Evolutionary conservation across 2,329 filamentous ascomycete species (phyloP).

Genomic region (Cordyceps javanica): DNA sequence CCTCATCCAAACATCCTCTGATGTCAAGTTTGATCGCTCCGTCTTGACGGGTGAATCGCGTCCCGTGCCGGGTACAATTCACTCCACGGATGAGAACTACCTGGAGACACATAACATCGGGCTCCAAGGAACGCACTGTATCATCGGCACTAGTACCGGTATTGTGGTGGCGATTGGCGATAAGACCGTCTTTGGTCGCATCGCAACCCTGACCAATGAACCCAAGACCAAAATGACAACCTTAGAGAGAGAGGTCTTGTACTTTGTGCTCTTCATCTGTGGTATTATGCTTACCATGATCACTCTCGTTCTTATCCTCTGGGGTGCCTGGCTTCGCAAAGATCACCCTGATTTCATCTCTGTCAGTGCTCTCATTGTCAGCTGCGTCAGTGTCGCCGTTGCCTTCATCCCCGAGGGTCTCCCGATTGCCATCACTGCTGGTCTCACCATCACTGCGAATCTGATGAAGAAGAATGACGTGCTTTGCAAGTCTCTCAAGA

Average conservation of each 20-base stretch:
- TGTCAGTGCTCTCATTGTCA: conserved; percentile 65
- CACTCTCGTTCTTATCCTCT: conserved; percentile 57
- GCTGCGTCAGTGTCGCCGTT: conserved; percentile 65
- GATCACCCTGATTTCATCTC: conserved; percentile 65
- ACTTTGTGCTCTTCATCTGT: conserved; percentile 67
- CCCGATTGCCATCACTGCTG: conserved; percentile 63
- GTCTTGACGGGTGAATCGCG: conserved; percentile 65
- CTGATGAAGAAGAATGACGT: conserved; percentile 73
- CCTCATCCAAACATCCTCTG: conserved; percentile 60
- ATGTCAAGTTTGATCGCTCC: conserved; percentile 66
- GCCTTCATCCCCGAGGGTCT: conserved; percentile 73
- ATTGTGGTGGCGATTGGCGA: conserved; percentile 68
- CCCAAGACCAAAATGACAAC: conserved; percentile 63
- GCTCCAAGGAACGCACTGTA: conserved; percentile 73
- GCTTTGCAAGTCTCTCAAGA: conserved; percentile 73
- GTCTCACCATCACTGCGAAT: conserved; percentile 69
- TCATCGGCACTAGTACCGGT: conserved; percentile 59
- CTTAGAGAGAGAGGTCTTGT: conserved; percentile 64
- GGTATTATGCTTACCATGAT: conserved; percentile 62
- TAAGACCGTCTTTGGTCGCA: conserved; percentile 67
- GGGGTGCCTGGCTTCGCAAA: conserved; percentile 64
- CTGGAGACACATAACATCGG: conserved; percentile 72
- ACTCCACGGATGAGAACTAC: conserved; percentile 67
- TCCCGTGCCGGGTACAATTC: conserved; percentile 55
- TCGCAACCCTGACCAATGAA: conserved; percentile 65